Percentiles rank a stretch among this genome's conserved stretches.
Evolutionary conservation across 208 protist species (phyloP).

Genomic region (Leishmania mexicana): DNA sequence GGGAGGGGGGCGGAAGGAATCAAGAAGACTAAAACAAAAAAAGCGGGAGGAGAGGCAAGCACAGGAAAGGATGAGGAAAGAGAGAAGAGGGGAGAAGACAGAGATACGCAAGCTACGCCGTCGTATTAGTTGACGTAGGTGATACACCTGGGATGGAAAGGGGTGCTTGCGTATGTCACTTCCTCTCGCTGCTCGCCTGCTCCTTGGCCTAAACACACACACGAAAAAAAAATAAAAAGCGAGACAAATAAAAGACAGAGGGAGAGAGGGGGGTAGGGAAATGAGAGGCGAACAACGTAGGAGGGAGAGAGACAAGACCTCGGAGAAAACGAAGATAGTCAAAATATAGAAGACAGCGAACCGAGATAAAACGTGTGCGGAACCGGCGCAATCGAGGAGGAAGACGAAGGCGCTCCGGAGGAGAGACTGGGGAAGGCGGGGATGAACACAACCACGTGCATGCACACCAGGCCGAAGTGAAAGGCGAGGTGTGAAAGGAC

Average conservation of each 20-base stretch:
- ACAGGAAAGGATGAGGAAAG: conserved; percentile 15
- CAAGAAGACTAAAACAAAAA: neutral
- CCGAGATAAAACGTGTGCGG: neutral
- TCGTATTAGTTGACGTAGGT: neutral
- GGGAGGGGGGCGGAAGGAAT: neutral
- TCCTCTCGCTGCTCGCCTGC: neutral
- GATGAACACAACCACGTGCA: neutral
- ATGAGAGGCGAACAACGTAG: neutral
- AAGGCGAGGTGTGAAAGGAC: neutral
- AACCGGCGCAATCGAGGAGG: neutral
- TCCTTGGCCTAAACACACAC: neutral
- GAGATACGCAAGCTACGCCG: neutral
- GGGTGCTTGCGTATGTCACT: neutral
- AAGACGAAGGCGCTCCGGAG: neutral
- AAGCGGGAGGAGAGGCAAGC: neutral
- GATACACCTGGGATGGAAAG: neutral
- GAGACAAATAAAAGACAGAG: neutral
- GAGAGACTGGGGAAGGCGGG: neutral
- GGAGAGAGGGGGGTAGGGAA: neutral
- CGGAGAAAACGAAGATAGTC: neutral
- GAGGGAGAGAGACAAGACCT: neutral
- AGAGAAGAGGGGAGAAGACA: conserved; percentile 5
- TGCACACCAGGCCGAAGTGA: neutral
- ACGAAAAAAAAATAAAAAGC: neutral
- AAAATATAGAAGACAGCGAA: neutral